A percentile compares a stretch with the other conserved stretches of the same genome.
These are phyloP conservation scores for Allium sativum DNA, from an alignment of 106 monocot genomes.

Conservation along the genomic window DNA sequence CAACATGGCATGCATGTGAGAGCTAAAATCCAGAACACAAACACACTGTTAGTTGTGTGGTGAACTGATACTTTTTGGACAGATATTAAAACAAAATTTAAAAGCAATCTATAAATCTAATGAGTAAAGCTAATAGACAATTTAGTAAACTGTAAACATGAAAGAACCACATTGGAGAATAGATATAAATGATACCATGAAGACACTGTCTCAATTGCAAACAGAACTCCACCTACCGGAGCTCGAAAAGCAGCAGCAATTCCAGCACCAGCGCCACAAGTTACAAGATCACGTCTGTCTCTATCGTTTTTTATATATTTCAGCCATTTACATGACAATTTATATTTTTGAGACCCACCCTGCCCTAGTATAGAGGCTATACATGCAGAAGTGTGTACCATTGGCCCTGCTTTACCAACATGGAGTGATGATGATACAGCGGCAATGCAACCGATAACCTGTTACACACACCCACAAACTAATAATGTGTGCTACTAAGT, in stretches of 20 bases:
- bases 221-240: slow-evolving; percentile 85
- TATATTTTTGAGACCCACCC: slow-evolving; percentile 59
- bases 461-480: not conserved
- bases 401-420: slow-evolving; percentile 83
- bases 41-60: no score
- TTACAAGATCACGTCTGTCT: slow-evolving; percentile 79
- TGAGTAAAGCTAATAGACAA: not conserved
- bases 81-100: not conserved
- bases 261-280: slow-evolving; percentile 77
- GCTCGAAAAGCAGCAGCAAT: slow-evolving; percentile 87
- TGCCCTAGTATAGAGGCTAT: slow-evolving; percentile 68
- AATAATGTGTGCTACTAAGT: no score
- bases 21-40: no score
- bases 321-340: slow-evolving; percentile 73
- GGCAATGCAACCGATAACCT: slow-evolving; percentile 67
- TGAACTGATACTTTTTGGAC: no score
- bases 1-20: no score
- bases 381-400: slow-evolving; percentile 88
- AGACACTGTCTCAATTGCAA: slow-evolving; percentile 72
- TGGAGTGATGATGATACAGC: slow-evolving; percentile 75
- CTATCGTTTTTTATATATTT: slow-evolving; percentile 79
- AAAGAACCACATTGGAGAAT: no score
- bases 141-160: not conserved
- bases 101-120: not conserved
- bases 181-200: slow-evolving; percentile 44